Evolutionary conservation across 331 rosid genomes (phyloP), one percentile per base, ranked within the genome.

Genomic region (Telfairia occidentalis): DNA sequence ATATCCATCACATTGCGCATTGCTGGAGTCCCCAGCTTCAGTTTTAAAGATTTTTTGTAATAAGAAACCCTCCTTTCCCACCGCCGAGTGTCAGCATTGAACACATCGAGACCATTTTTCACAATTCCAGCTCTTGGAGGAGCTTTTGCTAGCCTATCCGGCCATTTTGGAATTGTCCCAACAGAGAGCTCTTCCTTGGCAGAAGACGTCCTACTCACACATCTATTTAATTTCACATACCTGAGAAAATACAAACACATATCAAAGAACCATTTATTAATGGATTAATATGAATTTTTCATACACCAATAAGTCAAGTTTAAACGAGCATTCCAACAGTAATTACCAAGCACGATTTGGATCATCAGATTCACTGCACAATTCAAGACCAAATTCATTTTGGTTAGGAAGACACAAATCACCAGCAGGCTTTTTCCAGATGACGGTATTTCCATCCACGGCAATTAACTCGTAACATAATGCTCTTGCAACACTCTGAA

Each of bases 1-100:
- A 95, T 89, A 78, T 95, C 99, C 96, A 95, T 92, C 84, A 92
- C 74, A 38, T 95, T 95, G 80, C 97, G 97, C 29, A 92, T 81
- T 11, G 96, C 88, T 16, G 93, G 61, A 75, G 96, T 92, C 60
- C 99, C 99, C 78, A 95, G 90, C 85, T 87, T 92, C 82, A 90
- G 74, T 53, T 86, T 84, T 71, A 95, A 87, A 49, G 96, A 76
- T 74, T 85, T 85, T 80, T 92, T 95, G 75, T 95, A 95, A 86
- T 87, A 78, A 30, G 87, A 79, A 71, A 86, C 83, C 77, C 97
- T 89, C 81, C 99, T 89, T 75, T 76, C 82, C 99, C 99, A 95
- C 71, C 97, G 84, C 78, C 83, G 86, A 13, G 97, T 83, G 84
- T 95, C 99, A 8, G 99, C 99, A 52, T 90, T 88, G 82, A 88